phyloP scores from a whole-genome alignment of 768 basidiomycete species.

The Amanita polypyramis region DNA sequence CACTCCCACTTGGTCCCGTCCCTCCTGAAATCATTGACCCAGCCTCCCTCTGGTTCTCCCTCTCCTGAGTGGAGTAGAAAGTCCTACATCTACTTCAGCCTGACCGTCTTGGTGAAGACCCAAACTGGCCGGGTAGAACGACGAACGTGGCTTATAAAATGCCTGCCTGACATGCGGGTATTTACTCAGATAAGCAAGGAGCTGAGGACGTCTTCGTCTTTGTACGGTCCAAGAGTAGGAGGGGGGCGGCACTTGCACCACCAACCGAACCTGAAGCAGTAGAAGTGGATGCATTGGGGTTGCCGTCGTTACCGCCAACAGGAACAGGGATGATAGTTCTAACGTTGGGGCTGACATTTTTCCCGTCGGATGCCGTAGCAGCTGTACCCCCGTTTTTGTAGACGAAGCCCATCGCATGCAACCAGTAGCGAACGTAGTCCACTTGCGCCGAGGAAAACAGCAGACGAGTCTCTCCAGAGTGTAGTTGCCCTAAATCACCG shows the following conservation, averaged over 20 bases:
- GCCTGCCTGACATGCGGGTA: constrained; percentile 96
- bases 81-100: background rate
- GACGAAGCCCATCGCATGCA: constrained; percentile 64
- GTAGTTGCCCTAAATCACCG: constrained; percentile 42
- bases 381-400: too few species aligned
- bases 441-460: constrained; percentile 78
- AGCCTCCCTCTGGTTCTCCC: constrained; percentile 14
- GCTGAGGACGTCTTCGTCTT: constrained; percentile 95
- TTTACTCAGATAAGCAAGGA: constrained; percentile 93
- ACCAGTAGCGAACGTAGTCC: constrained; percentile 79
- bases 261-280: constrained; percentile 2
- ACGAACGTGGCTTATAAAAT: constrained; percentile 77
- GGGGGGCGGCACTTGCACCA: constrained; percentile 7
- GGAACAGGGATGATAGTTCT: background rate
- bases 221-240: constrained; percentile 50
- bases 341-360: too few species aligned
- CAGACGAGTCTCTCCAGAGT: constrained; percentile 66
- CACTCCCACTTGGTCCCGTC: constrained; percentile 3
- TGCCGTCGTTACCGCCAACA: background rate
- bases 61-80: constrained; percentile 2
- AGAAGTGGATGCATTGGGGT: background rate
- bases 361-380: too few species aligned
- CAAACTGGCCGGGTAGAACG: constrained; percentile 71
- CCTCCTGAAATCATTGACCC: background rate
- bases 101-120: constrained; percentile 16